phyloP scores from a whole-genome alignment of 371 early-diverging fungal genomes.

The Mortierella sp. region DNA sequence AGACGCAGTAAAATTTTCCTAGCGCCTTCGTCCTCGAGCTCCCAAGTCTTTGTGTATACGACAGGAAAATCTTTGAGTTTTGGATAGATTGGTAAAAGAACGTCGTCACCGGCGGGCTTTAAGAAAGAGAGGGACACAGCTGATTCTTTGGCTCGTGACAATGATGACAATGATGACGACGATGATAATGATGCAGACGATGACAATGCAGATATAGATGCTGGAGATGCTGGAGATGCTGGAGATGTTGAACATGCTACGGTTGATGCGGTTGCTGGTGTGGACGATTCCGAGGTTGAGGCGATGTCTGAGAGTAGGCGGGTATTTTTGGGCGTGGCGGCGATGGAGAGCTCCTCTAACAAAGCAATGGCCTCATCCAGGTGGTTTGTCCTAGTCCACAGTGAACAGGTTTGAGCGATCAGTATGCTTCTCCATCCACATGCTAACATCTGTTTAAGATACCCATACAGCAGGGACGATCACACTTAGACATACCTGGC shows the following conservation, averaged over 20 bases:
- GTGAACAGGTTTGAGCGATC: too few relatives aligned
- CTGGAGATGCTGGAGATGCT: slow-evolving; percentile 5
- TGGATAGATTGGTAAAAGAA: slow-evolving; percentile 43
- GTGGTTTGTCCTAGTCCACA: slow-evolving; percentile 28
- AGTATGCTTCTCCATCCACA: too few relatives aligned
- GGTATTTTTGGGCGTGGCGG: slow-evolving; percentile 49
- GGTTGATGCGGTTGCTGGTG: slow-evolving; percentile 2
- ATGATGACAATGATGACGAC: slow-evolving; percentile 44
- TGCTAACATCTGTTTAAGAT: too few relatives aligned
- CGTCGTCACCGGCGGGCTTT: slow-evolving; percentile 38
- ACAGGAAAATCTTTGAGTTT: slow-evolving; percentile 60
- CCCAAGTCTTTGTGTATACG: slow-evolving; percentile 66
- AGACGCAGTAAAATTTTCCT: slow-evolving; percentile 56
- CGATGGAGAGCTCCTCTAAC: slow-evolving; percentile 44
- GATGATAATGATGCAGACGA: slow-evolving; percentile 12
- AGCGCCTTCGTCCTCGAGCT: slow-evolving; percentile 62
- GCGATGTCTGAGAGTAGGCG: slow-evolving; percentile 42
- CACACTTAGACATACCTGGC: slow-evolving; percentile 24
- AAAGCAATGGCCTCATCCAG: slow-evolving; percentile 47
- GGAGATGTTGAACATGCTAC: not conserved
- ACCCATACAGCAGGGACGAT: too few relatives aligned
- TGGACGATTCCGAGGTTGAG: slow-evolving; percentile 4
- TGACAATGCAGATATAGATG: too few relatives aligned
- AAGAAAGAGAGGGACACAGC: slow-evolving; percentile 41
- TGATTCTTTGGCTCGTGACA: slow-evolving; percentile 1